phyloP scores from a whole-genome alignment of 2,329 filamentous ascomycete species.

The Aspergillus unguis region DNA sequence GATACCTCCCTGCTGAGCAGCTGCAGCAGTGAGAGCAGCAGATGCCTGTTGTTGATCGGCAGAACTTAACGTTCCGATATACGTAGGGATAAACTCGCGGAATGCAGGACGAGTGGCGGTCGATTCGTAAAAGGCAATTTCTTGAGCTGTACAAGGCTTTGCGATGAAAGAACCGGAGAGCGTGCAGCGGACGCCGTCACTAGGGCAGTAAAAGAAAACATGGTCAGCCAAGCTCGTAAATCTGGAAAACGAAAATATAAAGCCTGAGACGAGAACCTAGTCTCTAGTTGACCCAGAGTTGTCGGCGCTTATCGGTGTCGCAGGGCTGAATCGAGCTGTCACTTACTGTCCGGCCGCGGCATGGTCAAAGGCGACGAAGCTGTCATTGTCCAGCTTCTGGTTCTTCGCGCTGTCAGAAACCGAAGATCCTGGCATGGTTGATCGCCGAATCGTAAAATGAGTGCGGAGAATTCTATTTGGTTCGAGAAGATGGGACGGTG shows the following conservation, averaged over 20 bases:
- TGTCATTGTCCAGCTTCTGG: constrained; percentile 36
- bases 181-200: constrained; percentile 87
- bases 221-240: not conserved
- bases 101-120: constrained; percentile 69
- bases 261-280: not conserved
- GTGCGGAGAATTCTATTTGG: constrained; percentile 3
- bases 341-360: constrained; percentile 51
- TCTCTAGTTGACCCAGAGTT: not conserved
- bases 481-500: not conserved
- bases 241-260: not conserved
- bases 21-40: constrained; percentile 44
- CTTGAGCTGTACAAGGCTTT: constrained; percentile 83
- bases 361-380: constrained; percentile 45
- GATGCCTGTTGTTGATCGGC: constrained; percentile 48
- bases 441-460: not conserved
- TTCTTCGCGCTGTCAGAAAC: constrained; percentile 33
- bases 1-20: constrained; percentile 40
- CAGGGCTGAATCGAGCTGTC: constrained; percentile 11
- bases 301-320: not conserved
- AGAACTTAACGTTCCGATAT: constrained; percentile 75
- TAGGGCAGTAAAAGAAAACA: constrained; percentile 36
- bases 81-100: constrained; percentile 76
- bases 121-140: constrained; percentile 87
- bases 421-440: constrained; percentile 31
- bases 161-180: constrained; percentile 80